These are phyloP conservation scores for Cornus controversa DNA, from an alignment of 148 eudicot species.

Conservation along the genomic window DNA sequence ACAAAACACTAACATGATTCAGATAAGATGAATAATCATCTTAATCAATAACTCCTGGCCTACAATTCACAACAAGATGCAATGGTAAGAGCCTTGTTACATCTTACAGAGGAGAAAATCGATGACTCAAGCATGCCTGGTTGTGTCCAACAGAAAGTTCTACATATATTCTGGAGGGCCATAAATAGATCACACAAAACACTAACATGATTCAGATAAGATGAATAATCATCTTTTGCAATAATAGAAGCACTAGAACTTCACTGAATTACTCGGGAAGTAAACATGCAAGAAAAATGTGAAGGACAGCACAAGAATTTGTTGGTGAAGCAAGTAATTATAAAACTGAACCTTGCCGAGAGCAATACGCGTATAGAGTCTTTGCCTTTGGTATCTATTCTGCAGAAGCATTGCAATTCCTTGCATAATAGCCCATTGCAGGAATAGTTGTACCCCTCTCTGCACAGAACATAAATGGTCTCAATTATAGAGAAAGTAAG, in stretches of 20 bases:
- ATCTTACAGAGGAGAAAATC: neutral
- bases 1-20: neutral
- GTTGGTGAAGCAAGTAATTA: neutral
- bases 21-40: conserved; percentile 1
- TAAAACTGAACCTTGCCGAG: conserved; percentile 75
- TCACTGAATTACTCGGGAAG: neutral
- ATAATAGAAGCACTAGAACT: neutral
- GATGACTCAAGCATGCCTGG: neutral
- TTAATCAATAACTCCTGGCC: no score
- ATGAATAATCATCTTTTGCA: conserved; percentile 3
- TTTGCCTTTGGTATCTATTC: conserved; percentile 92
- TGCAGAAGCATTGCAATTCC: conserved; percentile 96
- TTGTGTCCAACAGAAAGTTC: neutral
- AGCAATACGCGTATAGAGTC: conserved; percentile 93
- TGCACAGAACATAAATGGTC: conserved; percentile 32
- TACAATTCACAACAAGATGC: conserved; percentile 10
- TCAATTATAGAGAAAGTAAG: conserved; percentile 8
- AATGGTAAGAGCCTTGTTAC: neutral
- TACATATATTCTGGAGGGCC: neutral
- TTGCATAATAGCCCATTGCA: conserved; percentile 97
- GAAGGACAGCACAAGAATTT: neutral
- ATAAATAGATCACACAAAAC: neutral
- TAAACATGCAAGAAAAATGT: neutral
- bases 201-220: neutral
- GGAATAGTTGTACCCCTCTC: conserved; percentile 85